phyloP scores from a whole-genome alignment of 805 yeast species.

The Ogataea nitratoaversa region DNA sequence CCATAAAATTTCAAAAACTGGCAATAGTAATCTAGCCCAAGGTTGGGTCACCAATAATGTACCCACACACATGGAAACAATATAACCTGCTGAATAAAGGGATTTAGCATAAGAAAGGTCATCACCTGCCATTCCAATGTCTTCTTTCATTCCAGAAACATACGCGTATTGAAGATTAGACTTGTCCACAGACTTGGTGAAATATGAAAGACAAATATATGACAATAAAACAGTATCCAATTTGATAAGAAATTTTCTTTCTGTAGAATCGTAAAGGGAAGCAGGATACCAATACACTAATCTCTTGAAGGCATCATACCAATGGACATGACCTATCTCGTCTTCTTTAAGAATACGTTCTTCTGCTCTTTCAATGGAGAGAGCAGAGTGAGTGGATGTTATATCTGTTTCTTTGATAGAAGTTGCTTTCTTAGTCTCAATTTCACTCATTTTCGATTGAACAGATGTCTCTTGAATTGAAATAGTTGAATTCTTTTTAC shows the following conservation, averaged over 20 bases:
- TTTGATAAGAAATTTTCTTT: conserved; percentile 44
- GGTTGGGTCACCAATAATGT: conserved; percentile 20
- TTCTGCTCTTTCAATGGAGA: too few species aligned
- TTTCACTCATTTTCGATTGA: too few species aligned
- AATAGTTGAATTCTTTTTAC: too few species aligned
- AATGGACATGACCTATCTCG: conserved; percentile 33
- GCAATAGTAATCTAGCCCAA: conserved; percentile 23
- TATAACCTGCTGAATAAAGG: conserved; percentile 34
- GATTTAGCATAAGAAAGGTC: conserved; percentile 29
- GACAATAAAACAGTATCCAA: conserved; percentile 50
- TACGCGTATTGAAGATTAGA: conserved; percentile 63
- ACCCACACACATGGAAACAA: conserved; percentile 24
- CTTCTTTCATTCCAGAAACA: conserved; percentile 58
- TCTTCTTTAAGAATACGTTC: conserved; percentile 30
- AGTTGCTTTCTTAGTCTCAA: too few species aligned
- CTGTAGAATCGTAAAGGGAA: conserved; percentile 19
- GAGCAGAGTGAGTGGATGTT: too few species aligned
- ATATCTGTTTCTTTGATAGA: not conserved
- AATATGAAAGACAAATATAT: conserved; percentile 49
- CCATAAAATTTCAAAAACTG: conserved; percentile 27
- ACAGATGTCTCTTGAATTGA: too few species aligned
- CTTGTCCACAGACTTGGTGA: conserved; percentile 65
- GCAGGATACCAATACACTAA: conserved; percentile 42
- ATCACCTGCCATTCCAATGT: conserved; percentile 53
- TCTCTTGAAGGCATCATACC: conserved; percentile 57